Percentiles rank a stretch among this genome's conserved stretches.
phyloP scores from a whole-genome alignment of 2,329 filamentous ascomycete genomes.

The Stenocarpella maydis region DNA sequence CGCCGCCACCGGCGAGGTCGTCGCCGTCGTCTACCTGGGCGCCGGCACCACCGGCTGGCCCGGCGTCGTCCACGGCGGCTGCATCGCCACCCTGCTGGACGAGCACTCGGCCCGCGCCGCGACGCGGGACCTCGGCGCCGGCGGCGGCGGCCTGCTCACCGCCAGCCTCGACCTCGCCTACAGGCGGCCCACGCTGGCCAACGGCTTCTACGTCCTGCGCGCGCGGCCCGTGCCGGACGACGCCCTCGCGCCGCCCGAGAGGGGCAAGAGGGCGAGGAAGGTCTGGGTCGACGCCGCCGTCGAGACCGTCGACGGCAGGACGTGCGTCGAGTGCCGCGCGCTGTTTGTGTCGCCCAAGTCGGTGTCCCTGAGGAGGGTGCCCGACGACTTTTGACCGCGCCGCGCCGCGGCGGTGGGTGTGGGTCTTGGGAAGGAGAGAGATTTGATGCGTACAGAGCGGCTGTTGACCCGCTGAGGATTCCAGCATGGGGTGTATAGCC shows the following conservation, averaged over 20 bases:
- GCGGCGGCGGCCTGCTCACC: slow-evolving; percentile 57
- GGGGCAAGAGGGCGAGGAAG: slow-evolving; percentile 54
- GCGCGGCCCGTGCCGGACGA: slow-evolving; percentile 51
- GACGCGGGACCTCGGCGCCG: slow-evolving; percentile 51
- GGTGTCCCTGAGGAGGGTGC: slow-evolving; percentile 50
- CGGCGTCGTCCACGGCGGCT: slow-evolving; percentile 74
- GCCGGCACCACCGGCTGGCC: slow-evolving; percentile 74
- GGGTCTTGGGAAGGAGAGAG: too few relatives aligned
- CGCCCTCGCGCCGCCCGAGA: slow-evolving; percentile 39
- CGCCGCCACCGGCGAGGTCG: slow-evolving; percentile 61
- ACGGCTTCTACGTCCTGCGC: slow-evolving; percentile 70
- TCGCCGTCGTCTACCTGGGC: slow-evolving; percentile 75
- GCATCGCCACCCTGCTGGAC: slow-evolving; percentile 72
- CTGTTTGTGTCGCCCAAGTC: slow-evolving; percentile 67
- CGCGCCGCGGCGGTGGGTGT: neutral
- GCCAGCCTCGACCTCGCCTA: slow-evolving; percentile 69
- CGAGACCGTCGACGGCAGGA: slow-evolving; percentile 61
- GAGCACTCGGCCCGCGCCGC: slow-evolving; percentile 74
- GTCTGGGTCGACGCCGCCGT: slow-evolving; percentile 62
- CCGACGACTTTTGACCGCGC: slow-evolving; percentile 47
- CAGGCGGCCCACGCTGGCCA: slow-evolving; percentile 64
- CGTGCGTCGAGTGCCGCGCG: slow-evolving; percentile 66
- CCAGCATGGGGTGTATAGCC: too few relatives aligned
- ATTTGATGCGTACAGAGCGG: neutral
- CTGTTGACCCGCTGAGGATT: too few relatives aligned